phyloP scores from a whole-genome alignment of 2,329 filamentous ascomycete species.

The Trichoderma arundinaceum region DNA sequence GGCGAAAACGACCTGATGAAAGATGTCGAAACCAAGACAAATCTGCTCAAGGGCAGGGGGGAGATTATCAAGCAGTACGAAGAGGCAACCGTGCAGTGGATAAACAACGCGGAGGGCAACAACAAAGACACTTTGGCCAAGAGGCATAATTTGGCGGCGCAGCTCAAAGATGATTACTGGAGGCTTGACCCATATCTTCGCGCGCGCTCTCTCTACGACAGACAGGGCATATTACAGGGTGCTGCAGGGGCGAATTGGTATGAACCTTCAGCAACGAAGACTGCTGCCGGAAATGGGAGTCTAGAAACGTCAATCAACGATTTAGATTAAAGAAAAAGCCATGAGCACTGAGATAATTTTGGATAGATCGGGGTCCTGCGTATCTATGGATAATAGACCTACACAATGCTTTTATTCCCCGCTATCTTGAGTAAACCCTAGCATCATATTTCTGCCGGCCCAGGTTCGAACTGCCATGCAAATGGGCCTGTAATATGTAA shows the following conservation, averaged over 20 bases:
- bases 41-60: constrained; percentile 67
- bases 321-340: constrained; percentile 25
- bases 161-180: constrained; percentile 82
- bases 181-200: constrained; percentile 84
- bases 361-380: constrained; percentile 9
- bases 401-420: constrained; percentile 4
- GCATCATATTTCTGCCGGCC: neutral
- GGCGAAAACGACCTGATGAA: constrained; percentile 81
- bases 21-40: constrained; percentile 65
- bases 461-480: neutral
- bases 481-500: neutral
- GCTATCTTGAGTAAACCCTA: neutral
- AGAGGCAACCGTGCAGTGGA: constrained; percentile 75
- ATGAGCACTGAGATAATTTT: neutral
- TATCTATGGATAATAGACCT: constrained; percentile 18
- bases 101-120: constrained; percentile 54
- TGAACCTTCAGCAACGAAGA: neutral
- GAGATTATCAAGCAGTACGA: constrained; percentile 76
- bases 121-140: constrained; percentile 58
- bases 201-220: constrained; percentile 83
- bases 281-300: constrained; percentile 6
- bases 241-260: constrained; percentile 65
- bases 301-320: constrained; percentile 27
- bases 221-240: constrained; percentile 71
- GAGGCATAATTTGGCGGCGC: constrained; percentile 65